Conservation (phyloP, 345 rosid genomes). For the Aquilaria yunnanensis region DNA sequence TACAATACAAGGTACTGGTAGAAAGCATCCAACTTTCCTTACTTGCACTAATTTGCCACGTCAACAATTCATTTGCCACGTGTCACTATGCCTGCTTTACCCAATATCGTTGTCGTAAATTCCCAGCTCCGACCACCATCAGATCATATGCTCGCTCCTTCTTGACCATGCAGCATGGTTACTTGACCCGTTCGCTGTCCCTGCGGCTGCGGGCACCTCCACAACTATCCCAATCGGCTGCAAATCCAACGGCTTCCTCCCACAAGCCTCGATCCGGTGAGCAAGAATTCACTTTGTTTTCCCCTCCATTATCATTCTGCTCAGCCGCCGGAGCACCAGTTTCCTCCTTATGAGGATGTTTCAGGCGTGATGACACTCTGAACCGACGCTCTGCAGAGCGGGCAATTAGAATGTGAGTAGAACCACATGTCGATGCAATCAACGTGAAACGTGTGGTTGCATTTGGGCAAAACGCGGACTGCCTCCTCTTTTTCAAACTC, state of each 20-base stretch:
- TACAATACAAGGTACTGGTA: neutral
- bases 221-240: slow-evolving; percentile 15
- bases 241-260: slow-evolving; percentile 13
- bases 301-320: slow-evolving; percentile 11
- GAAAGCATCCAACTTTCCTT: neutral
- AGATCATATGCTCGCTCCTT: too few species aligned
- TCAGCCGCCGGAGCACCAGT: neutral
- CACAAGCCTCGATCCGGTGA: slow-evolving; percentile 18
- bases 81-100: too few species aligned
- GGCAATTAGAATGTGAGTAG: slow-evolving; percentile 63
- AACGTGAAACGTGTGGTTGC: slow-evolving; percentile 68
- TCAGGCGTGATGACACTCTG: slow-evolving; percentile 16
- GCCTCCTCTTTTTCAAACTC: slow-evolving; percentile 66
- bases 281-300: slow-evolving; percentile 17
- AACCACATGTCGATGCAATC: slow-evolving; percentile 92
- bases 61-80: too few species aligned
- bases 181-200: slow-evolving; percentile 9
- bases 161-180: too few species aligned
- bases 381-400: slow-evolving; percentile 74
- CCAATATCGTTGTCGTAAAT: too few species aligned
- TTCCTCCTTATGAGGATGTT: neutral
- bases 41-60: neutral
- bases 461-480: slow-evolving; percentile 59
- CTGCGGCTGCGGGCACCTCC: slow-evolving; percentile 25
- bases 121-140: too few species aligned